phyloP scores from a whole-genome alignment of 768 basidiomycete species.

The Tremella yokohamensis region DNA sequence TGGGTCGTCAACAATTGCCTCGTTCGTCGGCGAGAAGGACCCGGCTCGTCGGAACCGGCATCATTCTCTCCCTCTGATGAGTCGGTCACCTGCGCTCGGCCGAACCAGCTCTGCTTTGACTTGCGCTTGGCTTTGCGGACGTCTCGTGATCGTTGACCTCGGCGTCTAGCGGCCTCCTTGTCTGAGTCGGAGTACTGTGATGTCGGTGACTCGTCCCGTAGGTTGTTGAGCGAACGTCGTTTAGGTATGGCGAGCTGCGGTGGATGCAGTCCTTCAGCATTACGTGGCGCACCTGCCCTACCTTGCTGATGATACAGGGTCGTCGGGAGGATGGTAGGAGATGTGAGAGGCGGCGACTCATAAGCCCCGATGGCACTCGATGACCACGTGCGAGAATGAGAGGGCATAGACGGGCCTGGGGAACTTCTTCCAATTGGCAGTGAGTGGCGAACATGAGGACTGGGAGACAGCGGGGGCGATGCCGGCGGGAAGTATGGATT shows the following conservation, averaged over 20 bases:
- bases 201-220: conserved; percentile 30
- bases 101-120: background rate
- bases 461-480: background rate
- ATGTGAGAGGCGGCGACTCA: conserved; percentile 7
- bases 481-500: conserved; percentile 60
- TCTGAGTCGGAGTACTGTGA: conserved; percentile 19
- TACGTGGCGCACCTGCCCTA: conserved; percentile 13
- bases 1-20: conserved; percentile 1
- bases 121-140: conserved; percentile 1
- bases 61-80: background rate
- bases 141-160: conserved; percentile 2
- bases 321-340: conserved; percentile 1
- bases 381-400: conserved; percentile 22
- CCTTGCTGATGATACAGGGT: conserved; percentile 13
- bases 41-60: conserved; percentile 39
- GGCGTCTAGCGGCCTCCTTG: conserved; percentile 3
- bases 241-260: conserved; percentile 35
- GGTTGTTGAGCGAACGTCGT: conserved; percentile 33
- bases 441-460: background rate
- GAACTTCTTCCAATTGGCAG: too few species aligned
- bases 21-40: conserved; percentile 23
- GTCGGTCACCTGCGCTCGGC: too few species aligned
- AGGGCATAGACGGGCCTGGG: conserved; percentile 5
- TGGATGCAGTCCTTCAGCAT: conserved; percentile 30
- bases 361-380: conserved; percentile 12